Conservation (phyloP, 768 basidiomycete species). For the Cubamyces sp. region DNA sequence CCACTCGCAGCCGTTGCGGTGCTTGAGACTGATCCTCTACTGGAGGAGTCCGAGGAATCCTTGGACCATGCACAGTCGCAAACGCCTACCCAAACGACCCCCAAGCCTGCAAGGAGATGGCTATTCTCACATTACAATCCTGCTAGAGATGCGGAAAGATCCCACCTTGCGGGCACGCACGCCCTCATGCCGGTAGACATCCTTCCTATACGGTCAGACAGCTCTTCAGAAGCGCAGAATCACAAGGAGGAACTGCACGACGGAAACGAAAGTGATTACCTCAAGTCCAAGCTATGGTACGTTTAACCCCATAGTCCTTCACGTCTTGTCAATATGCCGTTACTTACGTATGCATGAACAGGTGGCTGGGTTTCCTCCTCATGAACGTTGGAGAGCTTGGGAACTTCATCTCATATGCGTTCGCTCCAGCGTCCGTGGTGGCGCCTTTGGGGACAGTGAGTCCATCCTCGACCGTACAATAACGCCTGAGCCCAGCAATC, state of each 20-base stretch:
- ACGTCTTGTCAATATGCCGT: background rate
- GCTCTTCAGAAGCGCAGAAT: background rate
- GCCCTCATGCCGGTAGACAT: constrained; percentile 28
- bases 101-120: constrained; percentile 11
- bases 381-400: constrained; percentile 91
- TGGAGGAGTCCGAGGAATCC: constrained; percentile 3
- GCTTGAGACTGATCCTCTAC: constrained; percentile 27
- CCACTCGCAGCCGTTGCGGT: constrained; percentile 14
- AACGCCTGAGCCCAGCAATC: background rate
- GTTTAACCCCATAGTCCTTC: constrained; percentile 26
- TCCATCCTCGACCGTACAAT: constrained; percentile 20
- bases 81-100: background rate
- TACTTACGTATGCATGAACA: constrained; percentile 32
- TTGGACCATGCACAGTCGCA: background rate
- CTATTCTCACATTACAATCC: constrained; percentile 13
- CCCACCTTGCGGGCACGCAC: constrained; percentile 25
- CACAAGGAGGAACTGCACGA: constrained; percentile 28
- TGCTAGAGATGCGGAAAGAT: constrained; percentile 16
- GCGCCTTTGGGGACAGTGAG: constrained; percentile 94
- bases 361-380: constrained; percentile 89
- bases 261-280: constrained; percentile 71
- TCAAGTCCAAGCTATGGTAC: constrained; percentile 84
- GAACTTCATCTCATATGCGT: constrained; percentile 91
- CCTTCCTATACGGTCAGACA: constrained; percentile 4
- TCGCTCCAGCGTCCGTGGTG: constrained; percentile 89